A percentile compares a stretch with the other conserved stretches of the same genome.
Conservation (phyloP, 2,329 filamentous ascomycete species). For the Aureobasidium melanogenum region DNA sequence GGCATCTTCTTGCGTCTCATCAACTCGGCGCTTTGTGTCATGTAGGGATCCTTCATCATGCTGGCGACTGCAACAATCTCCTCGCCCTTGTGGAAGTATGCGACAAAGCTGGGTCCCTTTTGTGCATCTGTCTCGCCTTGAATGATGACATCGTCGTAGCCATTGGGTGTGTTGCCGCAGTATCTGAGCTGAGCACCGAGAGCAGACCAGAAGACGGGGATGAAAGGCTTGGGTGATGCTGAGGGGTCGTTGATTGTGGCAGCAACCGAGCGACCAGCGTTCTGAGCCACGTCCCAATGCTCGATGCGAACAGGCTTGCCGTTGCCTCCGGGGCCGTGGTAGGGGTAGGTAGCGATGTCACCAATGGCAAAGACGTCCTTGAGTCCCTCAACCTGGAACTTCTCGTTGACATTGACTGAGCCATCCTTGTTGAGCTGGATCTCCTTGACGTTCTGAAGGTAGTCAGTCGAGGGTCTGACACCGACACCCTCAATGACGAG, state of each 20-base stretch:
- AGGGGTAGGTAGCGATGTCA: conserved; percentile 92
- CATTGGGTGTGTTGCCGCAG: conserved; percentile 75
- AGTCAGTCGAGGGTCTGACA: conserved; percentile 77
- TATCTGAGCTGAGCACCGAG: conserved; percentile 84
- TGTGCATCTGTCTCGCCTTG: conserved; percentile 61
- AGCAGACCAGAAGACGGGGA: conserved; percentile 95
- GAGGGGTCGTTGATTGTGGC: conserved; percentile 62
- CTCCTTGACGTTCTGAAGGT: conserved; percentile 61
- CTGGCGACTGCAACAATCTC: conserved; percentile 81
- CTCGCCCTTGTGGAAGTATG: conserved; percentile 81
- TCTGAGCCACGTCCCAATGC: conserved; percentile 98
- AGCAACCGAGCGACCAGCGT: conserved; percentile 74
- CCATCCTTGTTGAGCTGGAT: conserved; percentile 75
- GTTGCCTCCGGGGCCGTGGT: conserved; percentile 76
- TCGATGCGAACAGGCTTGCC: conserved; percentile 74
- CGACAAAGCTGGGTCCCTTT: conserved; percentile 62
- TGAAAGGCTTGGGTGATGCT: conserved; percentile 60
- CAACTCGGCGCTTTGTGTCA: conserved; percentile 73
- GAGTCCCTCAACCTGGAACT: conserved; percentile 66
- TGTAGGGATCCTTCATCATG: conserved; percentile 83
- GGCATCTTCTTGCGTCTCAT: conserved; percentile 80
- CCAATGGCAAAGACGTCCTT: conserved; percentile 86
- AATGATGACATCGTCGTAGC: conserved; percentile 79
- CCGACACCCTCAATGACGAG: conserved; percentile 88
- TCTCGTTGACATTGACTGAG: conserved; percentile 72